phyloP scores from a whole-genome alignment of 805 yeast genomes.

The Candida dajiaensis region DNA sequence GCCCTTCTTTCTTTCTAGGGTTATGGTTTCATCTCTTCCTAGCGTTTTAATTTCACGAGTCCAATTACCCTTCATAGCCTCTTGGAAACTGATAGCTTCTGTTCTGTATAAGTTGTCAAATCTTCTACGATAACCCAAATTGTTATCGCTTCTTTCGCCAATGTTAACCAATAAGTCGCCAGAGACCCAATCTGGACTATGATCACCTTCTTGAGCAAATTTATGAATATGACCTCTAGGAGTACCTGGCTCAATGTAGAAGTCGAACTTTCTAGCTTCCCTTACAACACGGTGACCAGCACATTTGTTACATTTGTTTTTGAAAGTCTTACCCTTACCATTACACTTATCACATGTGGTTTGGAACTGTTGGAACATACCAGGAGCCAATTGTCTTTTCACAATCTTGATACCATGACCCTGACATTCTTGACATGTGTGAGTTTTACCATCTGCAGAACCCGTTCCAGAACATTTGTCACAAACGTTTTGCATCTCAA shows the following conservation, averaged over 20 bases:
- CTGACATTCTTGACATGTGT: constrained; percentile 59
- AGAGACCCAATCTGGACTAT: constrained; percentile 71
- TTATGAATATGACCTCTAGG: constrained; percentile 52
- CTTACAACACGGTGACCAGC: constrained; percentile 61
- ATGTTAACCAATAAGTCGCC: constrained; percentile 73
- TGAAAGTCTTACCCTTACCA: constrained; percentile 69
- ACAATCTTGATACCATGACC: constrained; percentile 70
- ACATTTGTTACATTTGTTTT: constrained; percentile 63
- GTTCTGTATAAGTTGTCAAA: constrained; percentile 71
- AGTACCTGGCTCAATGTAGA: constrained; percentile 68
- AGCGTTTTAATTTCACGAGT: constrained; percentile 56
- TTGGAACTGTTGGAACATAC: constrained; percentile 84
- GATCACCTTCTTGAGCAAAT: constrained; percentile 75
- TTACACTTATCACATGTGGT: constrained; percentile 72
- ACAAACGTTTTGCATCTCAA: constrained; percentile 73
- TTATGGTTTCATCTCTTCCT: constrained; percentile 31
- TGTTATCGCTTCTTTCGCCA: constrained; percentile 45
- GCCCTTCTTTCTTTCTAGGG: constrained; percentile 44
- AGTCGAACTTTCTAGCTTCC: constrained; percentile 48
- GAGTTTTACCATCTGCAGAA: constrained; percentile 67
- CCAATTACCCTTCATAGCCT: constrained; percentile 83
- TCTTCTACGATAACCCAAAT: constrained; percentile 83
- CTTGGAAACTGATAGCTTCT: constrained; percentile 66
- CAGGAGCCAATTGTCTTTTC: constrained; percentile 77
- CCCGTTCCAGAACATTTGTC: constrained; percentile 80